Conservation (phyloP, 2,329 filamentous ascomycete genomes). For the Microsporum canis region DNA sequence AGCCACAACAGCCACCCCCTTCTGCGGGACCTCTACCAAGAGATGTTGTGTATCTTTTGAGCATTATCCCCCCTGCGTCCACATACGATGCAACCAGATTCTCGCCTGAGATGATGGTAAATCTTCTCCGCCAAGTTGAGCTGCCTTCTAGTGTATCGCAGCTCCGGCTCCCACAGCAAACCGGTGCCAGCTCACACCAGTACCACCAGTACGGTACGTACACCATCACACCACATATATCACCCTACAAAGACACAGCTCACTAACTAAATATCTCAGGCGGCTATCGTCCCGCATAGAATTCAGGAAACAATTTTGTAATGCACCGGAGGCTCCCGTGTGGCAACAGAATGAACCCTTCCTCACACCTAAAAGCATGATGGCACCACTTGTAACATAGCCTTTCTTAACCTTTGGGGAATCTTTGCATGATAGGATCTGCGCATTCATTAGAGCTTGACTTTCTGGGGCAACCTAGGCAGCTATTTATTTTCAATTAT, state of each 20-base stretch:
- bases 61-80: slow-evolving; percentile 62
- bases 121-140: slow-evolving; percentile 56
- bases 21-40: slow-evolving; percentile 59
- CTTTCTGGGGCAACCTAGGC: neutral
- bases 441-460: neutral
- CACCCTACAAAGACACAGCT: neutral
- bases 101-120: slow-evolving; percentile 58
- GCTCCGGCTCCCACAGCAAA: slow-evolving; percentile 17
- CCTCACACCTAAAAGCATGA: neutral
- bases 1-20: slow-evolving; percentile 34
- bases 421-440: neutral
- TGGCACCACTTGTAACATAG: slow-evolving; percentile 2
- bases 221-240: neutral
- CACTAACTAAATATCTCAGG: neutral
- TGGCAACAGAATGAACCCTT: neutral
- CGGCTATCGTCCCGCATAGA: slow-evolving; percentile 1
- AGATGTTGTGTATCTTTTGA: slow-evolving; percentile 50
- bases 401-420: neutral
- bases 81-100: slow-evolving; percentile 62
- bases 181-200: neutral
- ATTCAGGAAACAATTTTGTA: neutral
- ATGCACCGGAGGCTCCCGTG: neutral
- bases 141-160: slow-evolving; percentile 46
- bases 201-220: neutral
- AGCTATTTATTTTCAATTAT: neutral